These are phyloP conservation scores for Fraxinus velutina DNA, from an alignment of 305 asterid genomes.

Conservation along the genomic window DNA sequence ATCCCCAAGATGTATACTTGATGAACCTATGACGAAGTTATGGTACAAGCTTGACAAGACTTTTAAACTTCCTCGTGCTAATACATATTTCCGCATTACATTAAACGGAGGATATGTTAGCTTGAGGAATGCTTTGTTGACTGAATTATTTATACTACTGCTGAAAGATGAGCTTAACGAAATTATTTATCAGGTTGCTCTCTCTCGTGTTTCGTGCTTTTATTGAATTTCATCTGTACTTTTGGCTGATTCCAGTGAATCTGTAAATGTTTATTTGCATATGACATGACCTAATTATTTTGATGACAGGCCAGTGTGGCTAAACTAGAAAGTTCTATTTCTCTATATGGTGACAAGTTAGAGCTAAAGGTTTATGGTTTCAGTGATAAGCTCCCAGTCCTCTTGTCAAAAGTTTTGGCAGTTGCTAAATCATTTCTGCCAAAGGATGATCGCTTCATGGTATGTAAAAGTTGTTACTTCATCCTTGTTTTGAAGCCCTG, in stretches of 20 bases:
- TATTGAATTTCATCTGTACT: conserved; percentile 15
- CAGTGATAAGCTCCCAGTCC: conserved; percentile 91
- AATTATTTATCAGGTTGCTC: conserved; percentile 80
- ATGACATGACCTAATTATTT: conserved; percentile 12
- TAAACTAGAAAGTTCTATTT: conserved; percentile 82
- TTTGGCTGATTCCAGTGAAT: conserved; percentile 13
- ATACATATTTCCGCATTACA: conserved; percentile 84
- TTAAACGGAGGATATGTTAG: conserved; percentile 73
- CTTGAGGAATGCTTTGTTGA: conserved; percentile 65
- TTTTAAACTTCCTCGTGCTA: conserved; percentile 94
- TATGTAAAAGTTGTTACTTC: conserved; percentile 30
- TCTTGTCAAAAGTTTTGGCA: conserved; percentile 70
- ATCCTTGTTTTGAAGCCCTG: conserved; percentile 14
- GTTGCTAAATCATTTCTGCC: conserved; percentile 72
- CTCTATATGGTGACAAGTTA: conserved; percentile 81
- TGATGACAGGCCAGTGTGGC: conserved; percentile 87
- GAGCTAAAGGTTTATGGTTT: conserved; percentile 94
- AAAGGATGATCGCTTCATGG: conserved; percentile 86
- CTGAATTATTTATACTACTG: conserved; percentile 74
- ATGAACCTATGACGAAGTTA: conserved; percentile 70
- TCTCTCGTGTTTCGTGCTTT: background rate
- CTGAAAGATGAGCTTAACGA: conserved; percentile 96
- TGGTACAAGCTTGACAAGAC: conserved; percentile 93
- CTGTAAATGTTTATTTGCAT: conserved; percentile 1
- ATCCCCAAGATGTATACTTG: conserved; percentile 72